Conservation (phyloP, 805 yeast species). For the Ogataea minuta region DNA sequence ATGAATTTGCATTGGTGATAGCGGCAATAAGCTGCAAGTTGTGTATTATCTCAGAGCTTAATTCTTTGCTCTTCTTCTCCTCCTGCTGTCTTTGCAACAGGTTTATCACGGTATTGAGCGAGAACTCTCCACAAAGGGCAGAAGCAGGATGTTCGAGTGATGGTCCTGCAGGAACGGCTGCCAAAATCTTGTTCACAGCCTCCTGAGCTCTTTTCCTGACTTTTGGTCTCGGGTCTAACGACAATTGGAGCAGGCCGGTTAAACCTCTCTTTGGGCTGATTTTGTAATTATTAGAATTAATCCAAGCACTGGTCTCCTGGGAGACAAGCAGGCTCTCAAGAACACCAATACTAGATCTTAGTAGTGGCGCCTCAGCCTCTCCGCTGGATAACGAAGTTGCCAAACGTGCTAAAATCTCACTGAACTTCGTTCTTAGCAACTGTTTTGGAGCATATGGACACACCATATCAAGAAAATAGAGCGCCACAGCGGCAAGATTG, state of each 20-base stretch:
- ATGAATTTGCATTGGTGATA: slow-evolving; percentile 70
- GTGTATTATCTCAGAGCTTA: slow-evolving; percentile 64
- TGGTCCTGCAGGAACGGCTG: slow-evolving; percentile 73
- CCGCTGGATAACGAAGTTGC: slow-evolving; percentile 76
- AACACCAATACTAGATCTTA: slow-evolving; percentile 82
- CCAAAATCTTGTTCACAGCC: slow-evolving; percentile 64
- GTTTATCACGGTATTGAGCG: slow-evolving; percentile 53
- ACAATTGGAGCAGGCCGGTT: slow-evolving; percentile 70
- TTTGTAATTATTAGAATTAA: slow-evolving; percentile 44
- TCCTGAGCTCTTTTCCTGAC: slow-evolving; percentile 95
- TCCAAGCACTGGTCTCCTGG: slow-evolving; percentile 83
- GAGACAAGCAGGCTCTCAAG: slow-evolving; percentile 75
- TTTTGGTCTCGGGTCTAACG: slow-evolving; percentile 88
- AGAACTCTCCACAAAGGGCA: slow-evolving; percentile 62
- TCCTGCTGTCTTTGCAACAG: slow-evolving; percentile 40
- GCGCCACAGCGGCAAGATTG: slow-evolving; percentile 68
- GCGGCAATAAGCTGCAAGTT: slow-evolving; percentile 70
- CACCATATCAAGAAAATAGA: slow-evolving; percentile 78
- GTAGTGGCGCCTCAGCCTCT: slow-evolving; percentile 73
- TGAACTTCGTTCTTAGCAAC: slow-evolving; percentile 69
- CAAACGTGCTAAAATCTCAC: slow-evolving; percentile 71
- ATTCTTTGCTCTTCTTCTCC: slow-evolving; percentile 40
- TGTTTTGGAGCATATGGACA: slow-evolving; percentile 70
- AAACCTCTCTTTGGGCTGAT: slow-evolving; percentile 80
- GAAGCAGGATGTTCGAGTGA: slow-evolving; percentile 76